Conservation (phyloP, 495 filamentous ascomycete genomes). For the Glonium stellatum region DNA sequence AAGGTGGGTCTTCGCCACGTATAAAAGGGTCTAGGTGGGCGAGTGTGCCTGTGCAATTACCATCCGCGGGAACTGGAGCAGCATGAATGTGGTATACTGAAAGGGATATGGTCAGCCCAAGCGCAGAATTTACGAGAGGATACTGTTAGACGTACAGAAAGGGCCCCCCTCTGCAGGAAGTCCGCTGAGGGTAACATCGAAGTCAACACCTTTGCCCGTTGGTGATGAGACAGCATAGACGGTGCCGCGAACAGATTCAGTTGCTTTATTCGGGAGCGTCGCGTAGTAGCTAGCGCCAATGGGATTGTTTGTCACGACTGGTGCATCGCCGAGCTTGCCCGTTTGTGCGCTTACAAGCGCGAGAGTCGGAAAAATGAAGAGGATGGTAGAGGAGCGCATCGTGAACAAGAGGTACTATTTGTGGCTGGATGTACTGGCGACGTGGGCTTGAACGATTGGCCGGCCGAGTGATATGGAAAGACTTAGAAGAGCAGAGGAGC, state of each 20-base stretch:
- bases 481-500: background rate
- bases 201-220: slow-evolving; percentile 56
- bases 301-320: slow-evolving; percentile 56
- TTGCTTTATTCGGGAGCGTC: slow-evolving; percentile 45
- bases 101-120: background rate
- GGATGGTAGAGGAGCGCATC: slow-evolving; percentile 40
- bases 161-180: slow-evolving; percentile 60
- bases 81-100: slow-evolving; percentile 81
- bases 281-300: slow-evolving; percentile 52
- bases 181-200: slow-evolving; percentile 56
- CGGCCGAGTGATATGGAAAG: background rate
- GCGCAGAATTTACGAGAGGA: background rate
- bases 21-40: slow-evolving; percentile 62
- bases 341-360: slow-evolving; percentile 40
- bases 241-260: slow-evolving; percentile 47
- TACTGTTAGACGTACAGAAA: slow-evolving; percentile 52
- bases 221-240: slow-evolving; percentile 49
- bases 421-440: background rate
- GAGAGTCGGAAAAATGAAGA: slow-evolving; percentile 39
- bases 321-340: slow-evolving; percentile 39
- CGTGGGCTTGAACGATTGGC: background rate
- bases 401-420: slow-evolving; percentile 14
- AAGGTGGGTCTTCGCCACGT: slow-evolving; percentile 58
- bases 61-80: slow-evolving; percentile 59
- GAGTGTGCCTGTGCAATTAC: slow-evolving; percentile 69